phyloP scores from a whole-genome alignment of 2,329 filamentous ascomycete species.

The Cladophialophora exuberans region DNA sequence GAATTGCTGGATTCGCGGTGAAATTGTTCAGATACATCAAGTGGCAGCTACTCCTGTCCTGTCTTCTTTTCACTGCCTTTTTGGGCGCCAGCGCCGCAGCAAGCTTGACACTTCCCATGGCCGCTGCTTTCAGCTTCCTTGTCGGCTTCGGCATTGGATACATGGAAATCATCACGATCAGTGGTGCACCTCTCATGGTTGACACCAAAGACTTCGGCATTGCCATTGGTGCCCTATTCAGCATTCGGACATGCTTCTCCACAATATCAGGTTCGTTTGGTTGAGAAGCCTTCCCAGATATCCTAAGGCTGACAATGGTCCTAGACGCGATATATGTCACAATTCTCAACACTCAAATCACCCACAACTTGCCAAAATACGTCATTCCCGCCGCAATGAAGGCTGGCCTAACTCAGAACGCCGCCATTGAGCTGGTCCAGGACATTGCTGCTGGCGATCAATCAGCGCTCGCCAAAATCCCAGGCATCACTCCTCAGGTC shows the following conservation, averaged over 20 bases:
- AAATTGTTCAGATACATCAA: constrained; percentile 6
- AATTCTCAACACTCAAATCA: constrained; percentile 4
- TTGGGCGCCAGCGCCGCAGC: constrained; percentile 1
- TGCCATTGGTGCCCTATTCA: constrained; percentile 7
- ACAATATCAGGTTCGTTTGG: constrained; percentile 2
- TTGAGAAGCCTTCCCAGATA: background rate
- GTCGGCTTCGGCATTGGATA: constrained; percentile 5
- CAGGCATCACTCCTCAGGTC: constrained; percentile 4
- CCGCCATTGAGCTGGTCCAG: constrained; percentile 2
- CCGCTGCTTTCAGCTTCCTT: background rate
- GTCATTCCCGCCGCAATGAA: constrained; percentile 7
- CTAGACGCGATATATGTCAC: constrained; percentile 9
- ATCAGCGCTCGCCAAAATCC: background rate
- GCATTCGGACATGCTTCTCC: constrained; percentile 9
- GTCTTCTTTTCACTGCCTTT: constrained; percentile 1
- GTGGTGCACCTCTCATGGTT: constrained; percentile 7
- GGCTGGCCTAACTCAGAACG: constrained; percentile 1
- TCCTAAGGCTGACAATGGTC: background rate
- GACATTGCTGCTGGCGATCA: constrained; percentile 2
- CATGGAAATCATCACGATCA: constrained; percentile 7
- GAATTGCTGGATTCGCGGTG: constrained; percentile 6
- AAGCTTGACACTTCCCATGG: constrained; percentile 1
- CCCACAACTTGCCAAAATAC: background rate
- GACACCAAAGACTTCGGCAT: constrained; percentile 7
- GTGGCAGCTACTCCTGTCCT: constrained; percentile 3